phyloP scores from a whole-genome alignment of 345 rosid species.

The Lepidium sativum region DNA sequence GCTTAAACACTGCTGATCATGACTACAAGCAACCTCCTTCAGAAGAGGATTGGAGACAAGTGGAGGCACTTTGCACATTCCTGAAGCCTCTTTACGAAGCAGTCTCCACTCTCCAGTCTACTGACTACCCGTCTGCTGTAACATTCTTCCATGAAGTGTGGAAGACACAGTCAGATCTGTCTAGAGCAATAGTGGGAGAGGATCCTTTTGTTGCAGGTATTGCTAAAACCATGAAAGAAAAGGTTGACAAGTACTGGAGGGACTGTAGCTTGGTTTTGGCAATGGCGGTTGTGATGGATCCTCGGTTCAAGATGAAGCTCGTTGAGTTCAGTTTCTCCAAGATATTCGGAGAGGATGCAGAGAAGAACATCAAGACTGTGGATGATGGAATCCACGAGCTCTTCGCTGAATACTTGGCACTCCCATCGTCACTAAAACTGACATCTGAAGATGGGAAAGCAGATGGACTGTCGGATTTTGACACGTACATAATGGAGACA shows the following conservation, averaged over 20 bases:
- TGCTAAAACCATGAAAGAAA: constrained; percentile 54
- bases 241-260: constrained; percentile 64
- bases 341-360: constrained; percentile 73
- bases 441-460: constrained; percentile 53
- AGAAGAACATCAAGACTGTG: constrained; percentile 49
- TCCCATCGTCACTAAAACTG: constrained; percentile 61
- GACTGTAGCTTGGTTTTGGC: constrained; percentile 85
- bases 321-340: constrained; percentile 91
- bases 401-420: constrained; percentile 63
- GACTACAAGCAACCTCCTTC: constrained; percentile 69
- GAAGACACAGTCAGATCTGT: constrained; percentile 74
- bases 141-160: constrained; percentile 77
- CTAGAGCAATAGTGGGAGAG: constrained; percentile 43
- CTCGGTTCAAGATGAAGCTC: constrained; percentile 95
- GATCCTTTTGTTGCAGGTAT: constrained; percentile 48
- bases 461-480: constrained; percentile 74
- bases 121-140: constrained; percentile 42
- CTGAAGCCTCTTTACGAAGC: constrained; percentile 79
- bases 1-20: constrained; percentile 77
- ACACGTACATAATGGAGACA: constrained; percentile 70
- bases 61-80: constrained; percentile 55
- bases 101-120: constrained; percentile 42
- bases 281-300: constrained; percentile 87
- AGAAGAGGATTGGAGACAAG: constrained; percentile 63
- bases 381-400: constrained; percentile 83